Base-by-base conservation (phyloP, 2,329 filamentous ascomycete species). In the Pyrenophora graminea region DNA sequence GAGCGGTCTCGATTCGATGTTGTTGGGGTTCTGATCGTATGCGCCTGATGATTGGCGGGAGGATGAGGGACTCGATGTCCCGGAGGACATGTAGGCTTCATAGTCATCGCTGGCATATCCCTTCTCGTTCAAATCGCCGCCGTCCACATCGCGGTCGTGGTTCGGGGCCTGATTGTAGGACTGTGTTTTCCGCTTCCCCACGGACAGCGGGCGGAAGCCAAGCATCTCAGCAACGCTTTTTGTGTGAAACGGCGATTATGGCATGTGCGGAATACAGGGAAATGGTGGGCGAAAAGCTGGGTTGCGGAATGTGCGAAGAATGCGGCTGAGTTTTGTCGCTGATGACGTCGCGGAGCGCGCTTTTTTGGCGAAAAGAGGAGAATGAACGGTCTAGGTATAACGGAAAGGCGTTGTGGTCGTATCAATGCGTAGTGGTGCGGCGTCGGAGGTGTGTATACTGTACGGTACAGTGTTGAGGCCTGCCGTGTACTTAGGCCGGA, bases 11-110 rank as follows among this genome's bases (percentile, higher is more conserved):
- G 58, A 58, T 31, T 58, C 58, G 48, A 61, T 59, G 21, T 66
- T 66, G 38, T 66, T 66, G 21, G 59, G 71, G 65, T 55, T 72
- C 61, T 53, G 62, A 54, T 63, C 69, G 49, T 65, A 63, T 34
- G 52, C 49, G 45, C 52, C 61, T 6, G 64, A 67, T 1, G 59
- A 76, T 10, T 79, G 77, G 49, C 85, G 81, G 5, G 87, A 89
- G 56, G 80, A 80, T 49, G 66, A 70, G 51, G 79, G 72, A 62
- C 78, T 75, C 45, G 78, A 67, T 41, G 82, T 76, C 32, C 64
- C 45, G 12, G 68, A 73, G 33, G 71, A 72, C 44, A 65, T 60
- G 45, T 69, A 69, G 60, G 68, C 67, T 27, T 63, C 66, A 39
- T 63, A 67, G 44, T 67, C 65, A 51, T 70, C 68, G 61, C 70